phyloP scores from a whole-genome alignment of 139 green algal genomes.

The Eudorina sp. region DNA sequence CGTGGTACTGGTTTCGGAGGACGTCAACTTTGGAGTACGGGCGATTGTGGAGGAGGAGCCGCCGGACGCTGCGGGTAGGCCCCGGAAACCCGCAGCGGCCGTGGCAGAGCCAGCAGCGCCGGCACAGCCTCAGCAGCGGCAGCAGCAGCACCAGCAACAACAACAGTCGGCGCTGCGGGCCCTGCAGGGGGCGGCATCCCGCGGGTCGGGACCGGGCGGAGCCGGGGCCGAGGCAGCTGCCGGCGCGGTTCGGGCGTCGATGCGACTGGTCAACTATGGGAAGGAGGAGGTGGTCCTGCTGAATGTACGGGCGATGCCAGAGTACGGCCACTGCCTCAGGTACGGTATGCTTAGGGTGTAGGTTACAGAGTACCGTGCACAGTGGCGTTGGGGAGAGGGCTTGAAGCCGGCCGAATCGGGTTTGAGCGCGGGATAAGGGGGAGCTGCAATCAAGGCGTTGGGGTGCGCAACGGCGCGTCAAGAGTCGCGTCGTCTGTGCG shows the following conservation, averaged over 20 bases:
- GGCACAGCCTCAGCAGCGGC: background rate
- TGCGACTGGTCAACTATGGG: background rate
- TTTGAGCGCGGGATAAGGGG: background rate
- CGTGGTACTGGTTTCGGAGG: background rate
- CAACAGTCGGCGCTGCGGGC: background rate
- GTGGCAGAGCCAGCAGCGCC: background rate
- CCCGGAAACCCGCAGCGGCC: too few relatives aligned
- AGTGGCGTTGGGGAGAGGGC: background rate
- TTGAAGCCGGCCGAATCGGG: background rate
- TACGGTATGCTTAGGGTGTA: too few relatives aligned
- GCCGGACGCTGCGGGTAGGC: too few relatives aligned
- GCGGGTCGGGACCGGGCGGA: background rate
- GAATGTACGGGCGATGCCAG: background rate
- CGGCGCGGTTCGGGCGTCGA: background rate
- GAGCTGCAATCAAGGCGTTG: too few relatives aligned
- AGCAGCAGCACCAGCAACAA: background rate
- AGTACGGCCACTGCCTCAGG: constrained; percentile 29
- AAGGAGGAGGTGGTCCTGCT: background rate
- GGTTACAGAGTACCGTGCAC: too few relatives aligned
- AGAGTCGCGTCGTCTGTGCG: too few relatives aligned
- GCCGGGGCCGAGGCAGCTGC: background rate
- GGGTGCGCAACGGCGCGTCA: too few relatives aligned
- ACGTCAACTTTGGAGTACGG: constrained; percentile 13
- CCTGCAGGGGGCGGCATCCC: background rate
- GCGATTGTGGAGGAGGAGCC: background rate